Conservation (phyloP, 495 filamentous ascomycete species). For the Xylaria longipes region DNA sequence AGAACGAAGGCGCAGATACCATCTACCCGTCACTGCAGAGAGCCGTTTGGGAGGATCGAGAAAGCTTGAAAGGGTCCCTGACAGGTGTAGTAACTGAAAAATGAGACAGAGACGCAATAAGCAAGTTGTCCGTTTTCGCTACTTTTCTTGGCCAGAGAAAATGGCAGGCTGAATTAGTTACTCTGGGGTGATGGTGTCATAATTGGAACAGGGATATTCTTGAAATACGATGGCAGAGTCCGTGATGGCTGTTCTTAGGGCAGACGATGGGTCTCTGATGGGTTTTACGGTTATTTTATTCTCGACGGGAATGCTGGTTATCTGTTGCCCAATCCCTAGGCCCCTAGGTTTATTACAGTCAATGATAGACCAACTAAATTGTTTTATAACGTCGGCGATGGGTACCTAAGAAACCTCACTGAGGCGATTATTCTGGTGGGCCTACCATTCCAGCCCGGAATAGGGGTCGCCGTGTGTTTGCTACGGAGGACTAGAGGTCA, state of each 20-base stretch:
- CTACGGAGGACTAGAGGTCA: background rate
- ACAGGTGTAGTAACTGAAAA: slow-evolving; percentile 39
- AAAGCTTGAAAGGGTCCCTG: slow-evolving; percentile 35
- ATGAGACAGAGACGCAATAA: slow-evolving; percentile 6
- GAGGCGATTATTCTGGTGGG: background rate
- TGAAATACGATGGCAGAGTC: background rate
- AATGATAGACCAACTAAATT: background rate
- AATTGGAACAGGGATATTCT: background rate
- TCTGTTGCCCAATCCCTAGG: background rate
- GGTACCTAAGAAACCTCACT: background rate
- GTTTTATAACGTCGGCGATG: background rate
- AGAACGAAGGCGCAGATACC: slow-evolving; percentile 32
- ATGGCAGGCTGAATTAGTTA: background rate
- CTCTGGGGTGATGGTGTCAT: background rate
- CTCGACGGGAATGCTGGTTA: background rate
- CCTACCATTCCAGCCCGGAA: background rate
- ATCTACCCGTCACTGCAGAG: slow-evolving; percentile 39
- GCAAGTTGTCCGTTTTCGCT: background rate
- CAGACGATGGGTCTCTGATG: background rate
- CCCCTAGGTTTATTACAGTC: background rate
- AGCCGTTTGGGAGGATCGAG: slow-evolving; percentile 40
- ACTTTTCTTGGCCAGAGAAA: background rate
- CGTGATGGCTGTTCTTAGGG: background rate
- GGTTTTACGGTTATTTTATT: background rate
- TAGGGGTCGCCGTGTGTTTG: background rate